These are phyloP conservation scores for Boletus edulis DNA, from an alignment of 768 basidiomycete species.

Conservation along the genomic window DNA sequence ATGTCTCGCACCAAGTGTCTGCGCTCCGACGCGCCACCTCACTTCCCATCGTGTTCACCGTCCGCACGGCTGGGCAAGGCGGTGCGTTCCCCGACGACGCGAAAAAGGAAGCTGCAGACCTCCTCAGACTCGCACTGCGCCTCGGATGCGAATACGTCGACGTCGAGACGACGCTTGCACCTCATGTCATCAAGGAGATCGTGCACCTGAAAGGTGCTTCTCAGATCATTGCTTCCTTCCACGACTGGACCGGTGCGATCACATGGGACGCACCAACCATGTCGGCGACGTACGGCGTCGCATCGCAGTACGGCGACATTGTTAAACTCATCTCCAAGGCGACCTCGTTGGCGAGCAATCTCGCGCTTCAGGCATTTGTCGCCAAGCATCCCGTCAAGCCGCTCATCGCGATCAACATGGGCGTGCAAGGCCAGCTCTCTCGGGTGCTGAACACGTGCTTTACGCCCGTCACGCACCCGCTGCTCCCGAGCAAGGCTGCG, in stretches of 20 bases:
- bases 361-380: constrained; percentile 73
- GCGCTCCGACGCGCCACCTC: constrained; percentile 71
- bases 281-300: constrained; percentile 66
- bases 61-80: constrained; percentile 84
- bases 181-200: constrained; percentile 58
- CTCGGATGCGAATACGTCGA: constrained; percentile 92
- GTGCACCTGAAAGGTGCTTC: constrained; percentile 63
- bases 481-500: constrained; percentile 82
- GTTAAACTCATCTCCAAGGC: constrained; percentile 93
- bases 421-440: constrained; percentile 83
- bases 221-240: constrained; percentile 89
- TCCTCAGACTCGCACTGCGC: constrained; percentile 76
- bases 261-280: constrained; percentile 73
- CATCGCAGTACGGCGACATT: constrained; percentile 74
- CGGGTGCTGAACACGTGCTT: constrained; percentile 83
- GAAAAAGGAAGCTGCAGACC: constrained; percentile 65
- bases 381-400: constrained; percentile 63
- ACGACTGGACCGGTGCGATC: constrained; percentile 87
- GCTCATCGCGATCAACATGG: constrained; percentile 95
- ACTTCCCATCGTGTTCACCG: constrained; percentile 90
- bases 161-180: constrained; percentile 78
- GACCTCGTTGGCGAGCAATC: constrained; percentile 69
- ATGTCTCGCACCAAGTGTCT: constrained; percentile 80
- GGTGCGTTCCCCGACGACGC: constrained; percentile 86
- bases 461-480: constrained; percentile 87